Conservation (phyloP, 352 stramenopile species). For the Pythium folliculosum region DNA sequence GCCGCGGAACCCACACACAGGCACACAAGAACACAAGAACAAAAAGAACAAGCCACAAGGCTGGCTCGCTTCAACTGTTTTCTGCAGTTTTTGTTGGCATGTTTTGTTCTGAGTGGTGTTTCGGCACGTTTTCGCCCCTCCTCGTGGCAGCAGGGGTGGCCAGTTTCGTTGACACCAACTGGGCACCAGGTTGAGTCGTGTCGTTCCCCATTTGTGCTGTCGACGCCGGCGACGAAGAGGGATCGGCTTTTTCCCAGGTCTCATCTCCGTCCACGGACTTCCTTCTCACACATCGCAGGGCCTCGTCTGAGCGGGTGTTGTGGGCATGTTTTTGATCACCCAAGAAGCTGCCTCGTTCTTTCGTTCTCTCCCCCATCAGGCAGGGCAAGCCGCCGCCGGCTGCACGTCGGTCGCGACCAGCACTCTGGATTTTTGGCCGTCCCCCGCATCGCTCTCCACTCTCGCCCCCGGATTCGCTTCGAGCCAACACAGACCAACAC, state of each 20-base stretch:
- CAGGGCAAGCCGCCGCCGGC: not conserved
- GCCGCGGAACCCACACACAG: not conserved
- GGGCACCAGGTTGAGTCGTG: not conserved
- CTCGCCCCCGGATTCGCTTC: not conserved
- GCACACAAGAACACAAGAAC: not conserved
- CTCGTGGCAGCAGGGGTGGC: slow-evolving; percentile 13
- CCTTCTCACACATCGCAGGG: slow-evolving; percentile 18
- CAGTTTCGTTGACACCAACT: slow-evolving; percentile 23
- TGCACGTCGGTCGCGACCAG: slow-evolving; percentile 18
- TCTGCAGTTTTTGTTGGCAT: not conserved
- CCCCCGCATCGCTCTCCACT: not conserved
- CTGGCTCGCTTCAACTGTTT: slow-evolving; percentile 3
- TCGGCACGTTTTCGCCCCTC: slow-evolving; percentile 2
- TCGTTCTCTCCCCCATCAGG: not conserved
- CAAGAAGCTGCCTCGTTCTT: slow-evolving; percentile 11
- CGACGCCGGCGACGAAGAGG: slow-evolving; percentile 13
- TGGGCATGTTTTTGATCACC: slow-evolving; percentile 21
- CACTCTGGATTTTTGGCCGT: slow-evolving; percentile 28
- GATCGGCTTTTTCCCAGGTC: slow-evolving; percentile 17
- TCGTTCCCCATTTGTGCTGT: slow-evolving; percentile 1
- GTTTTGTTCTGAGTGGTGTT: slow-evolving; percentile 8
- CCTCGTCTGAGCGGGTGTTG: slow-evolving; percentile 17
- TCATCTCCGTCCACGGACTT: slow-evolving; percentile 28
- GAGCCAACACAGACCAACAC: slow-evolving; percentile 17
- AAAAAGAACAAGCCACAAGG: slow-evolving; percentile 7